Evolutionary conservation across 73 alveolate genomes (phyloP).

Genomic region (Paramecium primaurelia): DNA sequence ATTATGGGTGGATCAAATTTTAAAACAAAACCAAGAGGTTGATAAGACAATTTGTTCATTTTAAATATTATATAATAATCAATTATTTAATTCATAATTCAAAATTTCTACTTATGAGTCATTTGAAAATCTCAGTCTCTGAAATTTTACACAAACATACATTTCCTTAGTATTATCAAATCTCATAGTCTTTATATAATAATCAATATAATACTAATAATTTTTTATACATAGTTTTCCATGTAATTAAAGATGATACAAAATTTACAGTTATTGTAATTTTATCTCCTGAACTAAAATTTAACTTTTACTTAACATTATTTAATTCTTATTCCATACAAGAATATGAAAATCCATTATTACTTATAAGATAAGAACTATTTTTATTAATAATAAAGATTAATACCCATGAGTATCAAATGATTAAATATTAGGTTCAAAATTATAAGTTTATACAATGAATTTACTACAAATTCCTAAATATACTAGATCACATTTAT

Average conservation of each 20-base stretch:
- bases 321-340: background rate
- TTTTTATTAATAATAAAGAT: background rate
- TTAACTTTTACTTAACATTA: background rate
- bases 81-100: background rate
- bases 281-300: background rate
- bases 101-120: background rate
- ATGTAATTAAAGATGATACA: background rate
- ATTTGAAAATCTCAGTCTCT: background rate
- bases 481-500: background rate
- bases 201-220: background rate
- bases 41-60: background rate
- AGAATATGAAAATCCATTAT: background rate
- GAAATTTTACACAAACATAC: background rate
- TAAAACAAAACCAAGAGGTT: slow-evolving; percentile 32
- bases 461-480: background rate
- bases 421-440: background rate
- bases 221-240: background rate
- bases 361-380: background rate
- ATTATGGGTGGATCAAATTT: slow-evolving; percentile 42
- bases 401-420: background rate
- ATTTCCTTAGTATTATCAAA: background rate
- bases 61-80: background rate
- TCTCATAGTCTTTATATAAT: background rate
- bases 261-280: background rate
- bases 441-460: background rate